Base-by-base conservation (phyloP, 306 rosid species). In the Aeschynomene evenia region DNA sequence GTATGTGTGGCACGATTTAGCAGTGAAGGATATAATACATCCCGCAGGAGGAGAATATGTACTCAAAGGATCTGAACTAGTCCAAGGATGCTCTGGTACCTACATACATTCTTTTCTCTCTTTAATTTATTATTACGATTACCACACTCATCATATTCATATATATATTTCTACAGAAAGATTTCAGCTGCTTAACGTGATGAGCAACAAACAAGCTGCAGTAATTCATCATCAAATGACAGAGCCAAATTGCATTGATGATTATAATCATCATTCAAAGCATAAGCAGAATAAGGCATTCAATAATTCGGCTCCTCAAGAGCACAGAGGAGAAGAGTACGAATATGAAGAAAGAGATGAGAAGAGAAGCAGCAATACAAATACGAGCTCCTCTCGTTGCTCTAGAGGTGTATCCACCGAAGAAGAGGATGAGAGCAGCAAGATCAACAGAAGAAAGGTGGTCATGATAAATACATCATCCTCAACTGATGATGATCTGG, bases 1-100 rank as follows among this genome's bases (percentile, higher is more conserved):
- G 15, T 93, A 86, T 76, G 93, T 93, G 60, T 92, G 98, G 98
- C 82, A 77, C 59, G 98, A 92, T 34, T 82, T 92, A 77, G 84
- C 88, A 45, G 85, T 78, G 18, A 80, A 77, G 51, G 98, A 92
- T 49, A 39, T 85, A 19, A 75, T 92, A 8, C 76, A 76, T 51
- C 91, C 98, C 0, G 79, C 96, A n/a, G 87, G 91, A 31, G 88
- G 85, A 6, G 98, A 92, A 20, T 90, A 80, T 67, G 90, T 92
- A 18, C 96, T 92, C 21, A 92, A 92, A 76, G 98, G 96, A 15
- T 90, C 96, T 33, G 88, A 90, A 49, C 84, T 92, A 1, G 77
- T 86, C 0, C 84, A 88, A 65, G 85, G 77, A 48, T 77, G 79
- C 54, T 76, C 90, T 49, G 92, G 89, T 43, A 50, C n/a, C 9